Conservation (phyloP, 1,139 yeast genomes). For the Magnusiomyces paraingens region DNA sequence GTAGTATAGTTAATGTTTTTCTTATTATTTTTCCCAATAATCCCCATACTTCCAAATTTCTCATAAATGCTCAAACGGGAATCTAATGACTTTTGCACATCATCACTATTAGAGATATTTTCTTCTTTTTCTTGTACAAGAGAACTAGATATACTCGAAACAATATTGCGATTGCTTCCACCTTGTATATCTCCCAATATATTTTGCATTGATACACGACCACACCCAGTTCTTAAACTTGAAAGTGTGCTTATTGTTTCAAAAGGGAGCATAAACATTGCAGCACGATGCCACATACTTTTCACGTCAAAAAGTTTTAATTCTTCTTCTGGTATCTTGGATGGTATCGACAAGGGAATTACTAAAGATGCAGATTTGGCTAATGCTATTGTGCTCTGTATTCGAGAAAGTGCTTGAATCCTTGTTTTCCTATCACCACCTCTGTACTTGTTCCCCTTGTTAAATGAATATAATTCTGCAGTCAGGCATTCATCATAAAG, state of each 20-base stretch:
- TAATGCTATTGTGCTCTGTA: constrained; percentile 43
- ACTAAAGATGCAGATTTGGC: constrained; percentile 43
- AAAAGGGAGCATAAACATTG: constrained; percentile 25
- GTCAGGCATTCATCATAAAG: constrained; percentile 29
- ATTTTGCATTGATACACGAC: constrained; percentile 25
- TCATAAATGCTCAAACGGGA: not conserved
- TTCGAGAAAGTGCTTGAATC: constrained; percentile 36
- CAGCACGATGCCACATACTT: constrained; percentile 29
- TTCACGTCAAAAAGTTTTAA: constrained; percentile 16
- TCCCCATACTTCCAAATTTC: not conserved
- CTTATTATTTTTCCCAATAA: not conserved
- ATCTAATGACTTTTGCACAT: too few relatives aligned
- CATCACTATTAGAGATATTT: not conserved
- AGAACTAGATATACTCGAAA: constrained; percentile 18
- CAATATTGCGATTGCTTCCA: constrained; percentile 26
- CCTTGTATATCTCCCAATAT: constrained; percentile 20
- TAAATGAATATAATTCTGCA: constrained; percentile 4
- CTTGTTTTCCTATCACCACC: constrained; percentile 17
- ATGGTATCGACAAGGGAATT: constrained; percentile 42
- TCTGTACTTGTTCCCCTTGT: not conserved
- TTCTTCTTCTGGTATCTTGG: constrained; percentile 11
- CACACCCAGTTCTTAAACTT: constrained; percentile 20
- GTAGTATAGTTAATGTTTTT: constrained; percentile 5
- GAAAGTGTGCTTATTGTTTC: constrained; percentile 29
- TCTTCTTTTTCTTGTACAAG: constrained; percentile 9